phyloP scores from a whole-genome alignment of 257 asterid species.

The Paraleonurus japonicus region DNA sequence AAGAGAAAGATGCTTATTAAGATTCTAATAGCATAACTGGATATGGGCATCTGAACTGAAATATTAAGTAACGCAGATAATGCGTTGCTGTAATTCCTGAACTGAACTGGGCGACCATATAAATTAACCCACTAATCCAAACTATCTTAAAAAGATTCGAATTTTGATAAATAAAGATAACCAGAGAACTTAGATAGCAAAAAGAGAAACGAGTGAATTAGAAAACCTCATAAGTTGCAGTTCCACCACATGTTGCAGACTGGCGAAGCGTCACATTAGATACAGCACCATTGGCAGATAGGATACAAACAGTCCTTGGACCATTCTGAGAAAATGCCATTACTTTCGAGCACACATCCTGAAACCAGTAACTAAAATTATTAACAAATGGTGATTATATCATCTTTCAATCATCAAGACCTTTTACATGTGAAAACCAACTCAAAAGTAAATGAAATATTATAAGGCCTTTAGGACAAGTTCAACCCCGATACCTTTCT shows the following conservation, averaged over 20 bases:
- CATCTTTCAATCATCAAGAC: slow-evolving; percentile 3
- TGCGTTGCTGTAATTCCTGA: not conserved
- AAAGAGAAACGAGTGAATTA: not conserved
- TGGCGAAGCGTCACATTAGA: slow-evolving; percentile 58
- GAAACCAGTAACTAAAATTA: slow-evolving; percentile 31
- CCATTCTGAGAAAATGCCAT: slow-evolving; percentile 58
- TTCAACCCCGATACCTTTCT: not conserved
- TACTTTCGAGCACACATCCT: slow-evolving; percentile 63
- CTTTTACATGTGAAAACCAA: not conserved
- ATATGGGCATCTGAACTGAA: not conserved
- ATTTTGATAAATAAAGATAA: not conserved
- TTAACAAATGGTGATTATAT: slow-evolving; percentile 12
- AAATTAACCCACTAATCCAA: not conserved
- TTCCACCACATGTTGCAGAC: slow-evolving; percentile 59
- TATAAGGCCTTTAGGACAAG: not conserved
- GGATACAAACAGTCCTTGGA: slow-evolving; percentile 53
- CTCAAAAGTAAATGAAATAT: not conserved
- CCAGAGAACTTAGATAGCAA: not conserved
- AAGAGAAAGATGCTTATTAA: not conserved
- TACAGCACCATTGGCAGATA: slow-evolving; percentile 58
- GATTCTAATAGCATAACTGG: not conserved
- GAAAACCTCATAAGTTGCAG: slow-evolving; percentile 63
- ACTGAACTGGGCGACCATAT: not conserved
- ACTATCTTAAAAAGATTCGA: not conserved
- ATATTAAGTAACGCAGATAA: not conserved